These are phyloP conservation scores for Erysimum cheiri DNA, from an alignment of 441 rosid species.

Conservation along the genomic window DNA sequence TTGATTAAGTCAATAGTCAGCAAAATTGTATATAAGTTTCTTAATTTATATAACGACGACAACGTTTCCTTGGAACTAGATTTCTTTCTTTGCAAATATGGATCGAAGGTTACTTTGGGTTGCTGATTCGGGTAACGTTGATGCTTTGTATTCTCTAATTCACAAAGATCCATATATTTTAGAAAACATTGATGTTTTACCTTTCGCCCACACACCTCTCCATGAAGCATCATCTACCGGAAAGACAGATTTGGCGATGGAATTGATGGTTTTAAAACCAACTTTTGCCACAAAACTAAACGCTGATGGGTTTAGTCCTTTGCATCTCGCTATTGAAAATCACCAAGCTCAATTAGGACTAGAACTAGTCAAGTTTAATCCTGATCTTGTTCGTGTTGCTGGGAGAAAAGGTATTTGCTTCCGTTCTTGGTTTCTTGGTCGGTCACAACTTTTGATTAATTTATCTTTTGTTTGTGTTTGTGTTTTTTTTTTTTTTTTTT, in stretches of 20 bases:
- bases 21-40: neutral
- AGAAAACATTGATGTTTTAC: neutral
- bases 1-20: neutral
- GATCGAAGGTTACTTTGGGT: slow-evolving; percentile 16
- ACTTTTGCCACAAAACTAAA: slow-evolving; percentile 30
- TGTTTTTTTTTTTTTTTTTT: too few relatives aligned
- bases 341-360: neutral
- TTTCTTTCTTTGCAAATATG: neutral
- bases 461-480: too few relatives aligned
- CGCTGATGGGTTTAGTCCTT: slow-evolving; percentile 1
- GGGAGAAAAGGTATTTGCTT: slow-evolving; percentile 10
- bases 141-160: slow-evolving; percentile 29
- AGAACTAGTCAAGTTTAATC: slow-evolving; percentile 16
- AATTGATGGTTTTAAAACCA: slow-evolving; percentile 27
- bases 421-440: neutral
- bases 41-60: neutral
- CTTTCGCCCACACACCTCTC: slow-evolving; percentile 29
- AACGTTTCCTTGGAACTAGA: neutral
- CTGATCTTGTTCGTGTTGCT: neutral
- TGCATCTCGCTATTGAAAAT: slow-evolving; percentile 29
- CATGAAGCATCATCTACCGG: slow-evolving; percentile 24
- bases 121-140: slow-evolving; percentile 21
- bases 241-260: slow-evolving; percentile 18
- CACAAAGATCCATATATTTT: neutral
- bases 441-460: neutral